phyloP scores from a whole-genome alignment of 176 grass and related monocot species.

The Raddia guianensis region DNA sequence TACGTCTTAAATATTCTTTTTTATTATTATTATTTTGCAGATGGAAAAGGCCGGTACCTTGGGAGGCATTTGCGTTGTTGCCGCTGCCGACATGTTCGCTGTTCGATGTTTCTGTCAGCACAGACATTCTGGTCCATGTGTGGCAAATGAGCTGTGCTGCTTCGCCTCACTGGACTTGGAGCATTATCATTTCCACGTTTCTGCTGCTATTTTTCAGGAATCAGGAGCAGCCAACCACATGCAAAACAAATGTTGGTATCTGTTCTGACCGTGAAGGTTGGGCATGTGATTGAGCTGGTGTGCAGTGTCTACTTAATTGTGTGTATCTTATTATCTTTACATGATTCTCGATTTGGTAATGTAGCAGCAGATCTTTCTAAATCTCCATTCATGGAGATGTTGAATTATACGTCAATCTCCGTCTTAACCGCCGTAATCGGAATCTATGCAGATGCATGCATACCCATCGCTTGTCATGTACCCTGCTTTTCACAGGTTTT shows the following conservation, averaged over 20 bases:
- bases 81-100: background rate
- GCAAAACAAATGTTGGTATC: background rate
- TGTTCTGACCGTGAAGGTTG: background rate
- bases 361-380: background rate
- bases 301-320: background rate
- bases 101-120: background rate
- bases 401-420: no score
- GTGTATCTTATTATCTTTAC: background rate
- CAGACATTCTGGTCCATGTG: background rate
- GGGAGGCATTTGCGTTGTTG: background rate
- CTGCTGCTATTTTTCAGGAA: background rate
- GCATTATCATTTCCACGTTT: background rate
- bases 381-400: no score
- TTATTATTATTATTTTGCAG: no score
- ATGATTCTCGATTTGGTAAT: background rate
- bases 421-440: no score
- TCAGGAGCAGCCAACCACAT: background rate
- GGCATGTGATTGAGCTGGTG: slow-evolving; percentile 21
- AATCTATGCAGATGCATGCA: no score
- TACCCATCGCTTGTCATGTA: no score
- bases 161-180: background rate
- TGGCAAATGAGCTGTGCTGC: background rate
- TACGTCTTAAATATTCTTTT: no score
- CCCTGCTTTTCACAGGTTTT: no score
- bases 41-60: no score